Base-by-base conservation (phyloP, 176 grass and related monocot species). In the Lolium rigidum region DNA sequence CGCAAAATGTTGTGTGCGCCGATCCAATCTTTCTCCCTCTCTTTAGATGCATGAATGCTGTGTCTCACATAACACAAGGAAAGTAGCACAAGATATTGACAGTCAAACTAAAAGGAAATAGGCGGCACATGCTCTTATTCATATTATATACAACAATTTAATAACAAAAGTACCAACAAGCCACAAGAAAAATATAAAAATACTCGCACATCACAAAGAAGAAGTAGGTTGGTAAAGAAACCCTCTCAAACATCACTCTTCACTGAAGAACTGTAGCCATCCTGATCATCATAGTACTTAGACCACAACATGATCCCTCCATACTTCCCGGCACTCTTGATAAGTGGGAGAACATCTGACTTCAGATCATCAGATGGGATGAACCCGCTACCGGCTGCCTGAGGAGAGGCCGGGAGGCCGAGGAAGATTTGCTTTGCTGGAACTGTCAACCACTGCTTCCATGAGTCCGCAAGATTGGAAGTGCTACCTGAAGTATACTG, bases 281-380 rank as follows among this genome's bases (percentile, higher is more conserved):
- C 90, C 22, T 83, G 88, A 55, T 90, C 88, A 82, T 94, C 89
- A 6, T 94, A 91, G 83, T 94, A 94, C 63, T 87, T 91, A 14
- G 92, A 91, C 92, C 86, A 94, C 9, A 94, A 49, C 92, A 94
- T 94, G 31, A 91, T 91, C 54, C 92, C 92, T 70, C 92, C 92
- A 12, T 94, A 91, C 50, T 94, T 94, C 9, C 51, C 62, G 0
- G 89, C 77, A 4, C 38, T 14, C 86, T 91, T 91, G 28, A 94
- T 84, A 47, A 74, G 31, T 0, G 92, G 89, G 21, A 94, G 92
- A 16, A 94, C 89, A 24, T 84, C 11, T 0, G 86, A 91, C 59
- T 74, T 91, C 3, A 94, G 89, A 58, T 89, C 89, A 22, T 64
- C 77, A 13, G 86, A 38, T n/a, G 89, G 92, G 70, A 94, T 82